Evolutionary conservation across 352 stramenopile species (phyloP).

Genomic region (Pythium myriotylum): DNA sequence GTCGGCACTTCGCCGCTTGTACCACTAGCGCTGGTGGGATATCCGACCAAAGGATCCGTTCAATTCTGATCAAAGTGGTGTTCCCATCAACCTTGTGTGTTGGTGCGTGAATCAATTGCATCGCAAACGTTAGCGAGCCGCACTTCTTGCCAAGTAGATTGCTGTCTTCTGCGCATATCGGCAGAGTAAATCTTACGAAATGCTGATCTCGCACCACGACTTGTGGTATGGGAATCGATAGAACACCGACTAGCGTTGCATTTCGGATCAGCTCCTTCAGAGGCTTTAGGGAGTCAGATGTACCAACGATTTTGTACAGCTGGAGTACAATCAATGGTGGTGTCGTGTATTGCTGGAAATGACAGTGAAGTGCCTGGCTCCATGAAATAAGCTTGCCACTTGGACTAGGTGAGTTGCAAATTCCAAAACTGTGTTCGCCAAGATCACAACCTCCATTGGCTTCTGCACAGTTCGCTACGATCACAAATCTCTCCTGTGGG

Average conservation of each 20-base stretch:
- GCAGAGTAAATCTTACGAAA: slow-evolving; percentile 26
- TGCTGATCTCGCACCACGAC: slow-evolving; percentile 18
- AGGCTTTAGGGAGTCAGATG: neutral
- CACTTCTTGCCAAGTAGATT: slow-evolving; percentile 5
- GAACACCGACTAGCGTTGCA: slow-evolving; percentile 1
- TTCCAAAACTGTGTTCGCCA: neutral
- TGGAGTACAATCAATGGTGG: slow-evolving; percentile 3
- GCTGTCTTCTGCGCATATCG: slow-evolving; percentile 1
- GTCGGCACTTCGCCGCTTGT: neutral
- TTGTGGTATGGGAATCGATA: slow-evolving; percentile 11
- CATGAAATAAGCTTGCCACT: neutral
- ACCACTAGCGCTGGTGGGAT: slow-evolving; percentile 10
- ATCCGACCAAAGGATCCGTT: slow-evolving; percentile 11
- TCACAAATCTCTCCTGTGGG: slow-evolving; percentile 8
- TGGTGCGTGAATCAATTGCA: slow-evolving; percentile 14
- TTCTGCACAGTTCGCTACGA: neutral
- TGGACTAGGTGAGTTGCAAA: neutral
- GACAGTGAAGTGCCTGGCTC: neutral
- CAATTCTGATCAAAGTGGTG: neutral
- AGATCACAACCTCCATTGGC: neutral
- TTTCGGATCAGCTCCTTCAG: neutral
- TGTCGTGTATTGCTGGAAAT: neutral
- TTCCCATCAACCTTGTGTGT: neutral
- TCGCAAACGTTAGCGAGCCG: slow-evolving; percentile 20
- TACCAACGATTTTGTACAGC: neutral